Evolutionary conservation across 805 yeast genomes (phyloP).

Genomic region (Candida berthetii): DNA sequence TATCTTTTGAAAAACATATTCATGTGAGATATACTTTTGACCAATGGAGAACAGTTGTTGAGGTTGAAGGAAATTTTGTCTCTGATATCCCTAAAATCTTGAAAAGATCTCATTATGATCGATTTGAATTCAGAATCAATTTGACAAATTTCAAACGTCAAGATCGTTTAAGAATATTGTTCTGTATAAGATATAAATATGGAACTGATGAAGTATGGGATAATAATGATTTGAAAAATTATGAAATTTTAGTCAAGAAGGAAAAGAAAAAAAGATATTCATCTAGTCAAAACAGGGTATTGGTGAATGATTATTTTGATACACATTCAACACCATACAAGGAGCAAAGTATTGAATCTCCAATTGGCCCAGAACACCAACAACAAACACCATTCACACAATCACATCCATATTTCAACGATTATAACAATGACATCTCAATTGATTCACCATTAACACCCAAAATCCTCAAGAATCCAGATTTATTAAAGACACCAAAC

Average conservation of each 20-base stretch:
- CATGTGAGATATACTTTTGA: conserved; percentile 71
- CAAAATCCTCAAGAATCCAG: conserved; percentile 10
- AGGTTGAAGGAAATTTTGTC: conserved; percentile 56
- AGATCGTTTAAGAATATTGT: conserved; percentile 22
- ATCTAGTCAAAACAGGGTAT: conserved; percentile 7
- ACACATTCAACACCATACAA: background rate
- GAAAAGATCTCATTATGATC: conserved; percentile 50
- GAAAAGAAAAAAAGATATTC: conserved; percentile 3
- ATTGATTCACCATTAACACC: conserved; percentile 22
- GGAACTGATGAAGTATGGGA: conserved; percentile 53
- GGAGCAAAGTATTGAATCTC: no score
- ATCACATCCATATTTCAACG: conserved; percentile 8
- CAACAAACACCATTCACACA: background rate
- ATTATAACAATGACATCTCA: conserved; percentile 8
- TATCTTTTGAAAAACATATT: conserved; percentile 62
- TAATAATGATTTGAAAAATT: conserved; percentile 58
- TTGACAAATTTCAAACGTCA: conserved; percentile 26
- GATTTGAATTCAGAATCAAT: conserved; percentile 63
- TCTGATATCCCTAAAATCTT: conserved; percentile 48
- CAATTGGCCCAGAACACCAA: no score
- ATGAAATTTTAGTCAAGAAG: conserved; percentile 32
- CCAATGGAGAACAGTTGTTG: conserved; percentile 70
- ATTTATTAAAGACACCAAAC: conserved; percentile 3
- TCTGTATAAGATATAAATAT: conserved; percentile 37
- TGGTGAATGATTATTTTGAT: conserved; percentile 13